Base-by-base conservation (phyloP, 2,329 filamentous ascomycete species). In the Coniella vitis region DNA sequence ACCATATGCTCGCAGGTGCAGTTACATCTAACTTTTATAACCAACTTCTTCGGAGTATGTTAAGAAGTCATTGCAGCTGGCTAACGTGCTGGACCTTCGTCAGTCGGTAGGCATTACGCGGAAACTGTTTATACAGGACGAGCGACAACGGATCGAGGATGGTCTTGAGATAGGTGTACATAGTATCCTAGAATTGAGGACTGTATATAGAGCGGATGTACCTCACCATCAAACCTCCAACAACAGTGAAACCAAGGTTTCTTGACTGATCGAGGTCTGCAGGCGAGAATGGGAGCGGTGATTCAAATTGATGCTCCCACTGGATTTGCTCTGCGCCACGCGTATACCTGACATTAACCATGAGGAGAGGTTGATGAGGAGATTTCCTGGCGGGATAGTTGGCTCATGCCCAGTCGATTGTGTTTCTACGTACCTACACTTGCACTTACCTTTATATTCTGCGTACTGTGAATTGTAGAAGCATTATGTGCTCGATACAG, bases 281-380 rank as follows among this genome's bases (percentile, higher is more conserved):
- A 82, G 84, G 83, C 74, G 74, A 90, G 85, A 76, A 69, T 69
- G 67, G 69, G 69, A 72, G 59, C 67, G 63, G 69, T 78, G 71
- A 77, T 65, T 65, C 63, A 64, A 17, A n/a, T 31, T 60, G 31
- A 63, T 52, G 42, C 59, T 59, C 61, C 62, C 63, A 63, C 68
- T 67, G 60, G 65, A 62, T 70, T 93, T 76, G 61, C 69, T 95
- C 76, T 95, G 76, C 87, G 89, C 89, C 80, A 90, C 79, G 81
- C 82, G 86, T 95, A 83, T 95, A 95, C 84, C 89, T 88, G 40
- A 81, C 81, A 81, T 77, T 37, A 85, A 81, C 84, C 86, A 88
- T 84, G 63, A 74, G 69, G 60, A 62, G 71, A 75, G 85, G 81
- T 83, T 79, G 76, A 84, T 81, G 83, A 83, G 87, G 86, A 86